Percentiles rank a stretch among this genome's conserved stretches.
These are phyloP conservation scores for Vinca minor DNA, from an alignment of 257 asterid species.

Conservation along the genomic window DNA sequence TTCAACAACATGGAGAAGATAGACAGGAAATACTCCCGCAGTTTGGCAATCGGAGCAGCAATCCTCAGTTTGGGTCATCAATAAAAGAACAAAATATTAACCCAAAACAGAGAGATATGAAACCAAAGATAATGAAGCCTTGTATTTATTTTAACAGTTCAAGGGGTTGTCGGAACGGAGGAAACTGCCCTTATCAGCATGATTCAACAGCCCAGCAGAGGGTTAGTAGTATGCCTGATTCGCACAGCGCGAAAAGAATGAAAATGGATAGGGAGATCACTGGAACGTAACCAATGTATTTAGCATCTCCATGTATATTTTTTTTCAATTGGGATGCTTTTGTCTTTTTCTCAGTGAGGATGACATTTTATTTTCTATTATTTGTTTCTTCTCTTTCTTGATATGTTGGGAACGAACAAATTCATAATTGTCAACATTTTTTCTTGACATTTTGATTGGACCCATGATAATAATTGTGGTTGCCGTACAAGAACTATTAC, in stretches of 20 bases:
- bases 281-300: conserved; percentile 27
- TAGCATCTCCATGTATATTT: conserved; percentile 23
- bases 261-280: conserved; percentile 49
- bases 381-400: not conserved
- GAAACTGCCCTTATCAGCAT: conserved; percentile 44
- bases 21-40: conserved; percentile 44
- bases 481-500: too few relatives aligned
- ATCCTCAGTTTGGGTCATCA: conserved; percentile 17
- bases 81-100: conserved; percentile 23
- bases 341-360: not conserved
- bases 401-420: not conserved
- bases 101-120: conserved; percentile 34
- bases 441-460: too few relatives aligned
- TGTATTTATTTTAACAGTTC: conserved; percentile 49
- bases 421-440: too few relatives aligned
- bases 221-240: conserved; percentile 27
- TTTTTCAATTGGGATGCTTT: conserved; percentile 16
- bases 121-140: conserved; percentile 41
- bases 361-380: not conserved
- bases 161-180: conserved; percentile 60
- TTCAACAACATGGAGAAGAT: conserved; percentile 89
- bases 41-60: conserved; percentile 27
- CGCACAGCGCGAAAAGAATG: conserved; percentile 45
- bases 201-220: conserved; percentile 30
- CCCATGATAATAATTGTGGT: too few relatives aligned